phyloP scores from a whole-genome alignment of 345 rosid species.

The Euphorbia peplus region DNA sequence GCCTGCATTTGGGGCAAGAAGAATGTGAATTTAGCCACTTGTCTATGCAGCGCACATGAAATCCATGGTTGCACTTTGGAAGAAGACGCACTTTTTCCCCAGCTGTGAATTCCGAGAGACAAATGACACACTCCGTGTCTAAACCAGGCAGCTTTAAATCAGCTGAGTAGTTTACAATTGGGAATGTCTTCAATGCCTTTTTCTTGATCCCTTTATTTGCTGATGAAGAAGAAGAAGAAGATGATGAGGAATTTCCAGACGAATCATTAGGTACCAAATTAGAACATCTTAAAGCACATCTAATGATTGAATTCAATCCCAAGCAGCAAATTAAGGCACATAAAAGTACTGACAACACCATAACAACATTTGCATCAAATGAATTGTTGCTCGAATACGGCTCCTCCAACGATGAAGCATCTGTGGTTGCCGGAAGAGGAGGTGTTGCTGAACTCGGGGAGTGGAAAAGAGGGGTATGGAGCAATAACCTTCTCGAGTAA shows the following conservation, averaged over 20 bases:
- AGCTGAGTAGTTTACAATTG: constrained; percentile 38
- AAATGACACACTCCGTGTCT: constrained; percentile 54
- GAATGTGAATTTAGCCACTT: constrained; percentile 62
- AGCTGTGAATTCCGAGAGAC: constrained; percentile 42
- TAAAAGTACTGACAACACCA: constrained; percentile 48
- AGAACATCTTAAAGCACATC: constrained; percentile 39
- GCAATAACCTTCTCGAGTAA: constrained; percentile 49
- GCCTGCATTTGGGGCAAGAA: constrained; percentile 67
- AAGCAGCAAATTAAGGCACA: constrained; percentile 49
- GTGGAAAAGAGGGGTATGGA: constrained; percentile 3
- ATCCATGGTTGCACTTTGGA: constrained; percentile 68
- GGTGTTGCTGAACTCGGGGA: constrained; percentile 37
- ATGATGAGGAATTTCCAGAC: constrained; percentile 4
- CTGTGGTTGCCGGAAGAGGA: constrained; percentile 30
- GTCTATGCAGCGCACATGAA: constrained; percentile 63
- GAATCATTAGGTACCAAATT: constrained; percentile 25
- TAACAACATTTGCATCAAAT: constrained; percentile 36
- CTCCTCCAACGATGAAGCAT: constrained; percentile 21
- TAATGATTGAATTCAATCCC: constrained; percentile 45
- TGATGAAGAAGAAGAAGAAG: constrained; percentile 19
- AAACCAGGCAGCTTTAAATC: constrained; percentile 38
- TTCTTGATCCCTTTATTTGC: constrained; percentile 41
- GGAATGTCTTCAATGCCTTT: constrained; percentile 45
- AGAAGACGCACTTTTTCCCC: constrained; percentile 45
- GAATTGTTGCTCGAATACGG: constrained; percentile 14